Base-by-base conservation (phyloP, 2,329 filamentous ascomycete species). In the Onygena corvina region DNA sequence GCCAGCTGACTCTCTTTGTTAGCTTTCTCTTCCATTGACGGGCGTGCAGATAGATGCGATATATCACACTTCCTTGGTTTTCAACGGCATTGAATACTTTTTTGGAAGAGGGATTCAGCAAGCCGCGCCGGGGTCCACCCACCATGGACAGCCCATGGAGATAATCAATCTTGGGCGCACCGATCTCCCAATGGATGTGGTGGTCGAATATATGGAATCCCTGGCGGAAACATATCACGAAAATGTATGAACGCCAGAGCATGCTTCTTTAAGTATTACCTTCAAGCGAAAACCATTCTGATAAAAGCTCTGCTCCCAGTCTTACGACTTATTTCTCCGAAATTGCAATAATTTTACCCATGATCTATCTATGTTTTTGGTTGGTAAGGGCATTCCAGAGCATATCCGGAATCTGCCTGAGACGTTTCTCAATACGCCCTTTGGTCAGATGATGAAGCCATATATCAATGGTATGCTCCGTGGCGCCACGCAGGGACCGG, bases 311-410 rank as follows among this genome's bases (percentile, higher is more conserved):
- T 47, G 6, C 21, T n/a, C 6, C 14, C 55, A 87, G 78, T 84
- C 86, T 0, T 96, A 96, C 61, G 87, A 95, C 61, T 71, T 95
- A 3, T 94, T 86, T 70, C 58, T 77, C 23, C 88, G 95, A 67
- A 98, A 98, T 63, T 96, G 90, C 71, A 98, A 96, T 70, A 95
- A 95, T 66, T 98, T 96, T 66, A 86, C 85, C 2, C 90, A 96
- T 61, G 88, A 94, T 53, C 82, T 96, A 56, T 74, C 86, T 54
- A 92, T 86, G 65, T 96, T 96, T 55, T 72, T 96, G 0, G 72
- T 95, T 1, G 90, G 92, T 18, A 84, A 81, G 57, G 85, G 86
- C 2, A 96, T 96, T 52, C 92, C 92, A 0, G 76, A 81, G 1
- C 81, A 94, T 59, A 96, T 98, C 56, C 77, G 79, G 25, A 86